Base-by-base conservation (phyloP, 1,284 basidiomycete genomes). In the Erythrobasidium hasegawianum region DNA sequence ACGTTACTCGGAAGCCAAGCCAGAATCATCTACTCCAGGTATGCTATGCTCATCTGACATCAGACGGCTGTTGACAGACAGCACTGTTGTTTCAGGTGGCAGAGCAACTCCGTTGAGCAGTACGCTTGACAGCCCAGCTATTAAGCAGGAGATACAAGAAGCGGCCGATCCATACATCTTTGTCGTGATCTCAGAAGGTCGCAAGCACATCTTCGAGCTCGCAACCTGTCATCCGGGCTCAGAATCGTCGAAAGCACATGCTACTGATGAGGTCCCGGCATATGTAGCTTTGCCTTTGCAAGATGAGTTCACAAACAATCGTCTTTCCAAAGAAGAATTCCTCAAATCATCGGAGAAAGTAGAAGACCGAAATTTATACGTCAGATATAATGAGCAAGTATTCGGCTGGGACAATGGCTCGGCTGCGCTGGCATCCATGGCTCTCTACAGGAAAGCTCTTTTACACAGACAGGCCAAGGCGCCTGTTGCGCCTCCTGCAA, bases 341-440 rank as follows among this genome's bases (percentile, higher is more conserved):
- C 76, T 81, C 54, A 77, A 79, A 64, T 78, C 81, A 57, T 75
- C 77, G 1, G 72, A 76, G 2, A 71, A 82, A 16, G 77, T 81
- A 4, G 79, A 82, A 64, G 79, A 82, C 68, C 76, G 78, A 13
- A 72, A 77, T 39, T 74, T 83, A 13, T 80, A 82, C 26, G 73
- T 83, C 22, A 75, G 78, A 41, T 83, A 81, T 73, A 74, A 77
- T 20, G 64, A 56, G 45, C 78, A 76, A 27, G 81, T 79, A 74
- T 74, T 81, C 54, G 80, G 81, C 5, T 83, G 82, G 81, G 76
- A 79, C 53, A 80, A 79, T 41, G 80, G 79, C 0, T 77, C 78
- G 33, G 78, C 80, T 1, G 76, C 82, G 33, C 73, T 84, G 18
- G 79, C 80, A 13, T 80, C 81, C 0, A 74, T 84, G 3, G 76